Percentiles rank a stretch among this genome's conserved stretches.
These are phyloP conservation scores for Chimonanthus salicifolius DNA, from an alignment of 164 flowering plant genomes.

Conservation along the genomic window DNA sequence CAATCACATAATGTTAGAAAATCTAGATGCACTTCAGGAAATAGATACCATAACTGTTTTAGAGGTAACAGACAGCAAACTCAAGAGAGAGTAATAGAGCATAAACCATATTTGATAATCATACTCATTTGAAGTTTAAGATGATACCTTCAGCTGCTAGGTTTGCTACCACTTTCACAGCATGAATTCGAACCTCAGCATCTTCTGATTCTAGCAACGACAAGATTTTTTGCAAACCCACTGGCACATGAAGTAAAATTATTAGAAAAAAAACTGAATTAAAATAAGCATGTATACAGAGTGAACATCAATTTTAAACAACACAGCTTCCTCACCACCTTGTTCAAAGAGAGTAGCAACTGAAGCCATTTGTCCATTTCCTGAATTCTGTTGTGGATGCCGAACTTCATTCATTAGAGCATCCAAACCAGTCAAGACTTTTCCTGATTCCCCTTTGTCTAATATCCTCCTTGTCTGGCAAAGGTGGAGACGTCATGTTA, in stretches of 20 bases:
- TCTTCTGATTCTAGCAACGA: slow-evolving; percentile 93
- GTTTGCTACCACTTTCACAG: slow-evolving; percentile 98
- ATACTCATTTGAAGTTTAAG: background rate
- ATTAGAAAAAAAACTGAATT: background rate
- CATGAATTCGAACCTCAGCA: slow-evolving; percentile 93
- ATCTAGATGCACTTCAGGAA: background rate
- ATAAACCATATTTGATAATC: background rate
- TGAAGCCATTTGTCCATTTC: slow-evolving; percentile 73
- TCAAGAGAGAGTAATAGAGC: background rate
- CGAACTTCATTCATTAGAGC: slow-evolving; percentile 52
- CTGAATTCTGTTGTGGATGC: slow-evolving; percentile 34
- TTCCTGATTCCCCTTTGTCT: slow-evolving; percentile 49
- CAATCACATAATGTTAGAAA: too few relatives aligned
- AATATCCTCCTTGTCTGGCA: slow-evolving; percentile 66
- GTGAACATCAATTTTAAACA: background rate
- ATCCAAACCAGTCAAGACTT: slow-evolving; percentile 38
- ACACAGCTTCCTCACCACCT: background rate
- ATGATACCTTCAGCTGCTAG: slow-evolving; percentile 93
- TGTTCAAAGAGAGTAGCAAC: slow-evolving; percentile 68
- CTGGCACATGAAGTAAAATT: slow-evolving; percentile 30
- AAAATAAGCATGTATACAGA: background rate
- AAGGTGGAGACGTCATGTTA: background rate
- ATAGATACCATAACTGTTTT: too few relatives aligned
- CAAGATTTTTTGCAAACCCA: slow-evolving; percentile 95
- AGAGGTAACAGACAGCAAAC: background rate